Evolutionary conservation across 768 basidiomycete genomes (phyloP), one percentile per base, ranked within the genome.

Genomic region (Mycena haematopus): DNA sequence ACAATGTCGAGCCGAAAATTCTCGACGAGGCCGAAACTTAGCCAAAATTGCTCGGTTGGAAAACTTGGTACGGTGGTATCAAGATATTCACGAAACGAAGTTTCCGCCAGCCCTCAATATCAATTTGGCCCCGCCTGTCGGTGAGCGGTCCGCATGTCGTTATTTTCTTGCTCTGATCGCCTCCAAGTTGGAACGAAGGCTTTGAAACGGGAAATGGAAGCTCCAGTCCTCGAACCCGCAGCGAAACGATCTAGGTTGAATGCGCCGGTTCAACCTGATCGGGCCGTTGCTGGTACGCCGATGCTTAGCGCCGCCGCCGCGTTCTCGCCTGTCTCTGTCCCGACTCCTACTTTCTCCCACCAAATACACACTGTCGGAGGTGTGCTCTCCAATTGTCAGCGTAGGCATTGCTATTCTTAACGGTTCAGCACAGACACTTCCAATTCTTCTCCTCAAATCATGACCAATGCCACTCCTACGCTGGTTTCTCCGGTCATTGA

Each of bases 241-340:
- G 53, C 29, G 3, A 61, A 61, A 61, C 60, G 60, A 44, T 44
- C 38, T 21, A 55, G 29, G 27, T 10, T 54, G 40, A 40, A 53
- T 27, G 25, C 13, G 19, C 53, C 25, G 40, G 25, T 44, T 15
- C 40, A 9, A 9, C 29, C 29, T 31, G 4, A 27, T 4, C 19
- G 36, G 24, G 17, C 22, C 38, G 40, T 24, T 6, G 19, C 49
- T 5, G 14, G 27, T 27, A 53, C 52, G 17, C 38, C 52, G 25
- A 24, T 14, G 11, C 35, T 53, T 14, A 38, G 10, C 35, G 36
- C 52, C 52, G 10, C 36, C 15, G 29, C 51, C 52, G 14, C 31
- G 22, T 33, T 33, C 24, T 58, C 57, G 11, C 49, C 56, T 31
- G 13, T 36, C 6, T 25, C n/a, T 8, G 27, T 10, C 27, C 38